phyloP scores from a whole-genome alignment of 1,284 basidiomycete species.

The Ceratobasidium sp. region DNA sequence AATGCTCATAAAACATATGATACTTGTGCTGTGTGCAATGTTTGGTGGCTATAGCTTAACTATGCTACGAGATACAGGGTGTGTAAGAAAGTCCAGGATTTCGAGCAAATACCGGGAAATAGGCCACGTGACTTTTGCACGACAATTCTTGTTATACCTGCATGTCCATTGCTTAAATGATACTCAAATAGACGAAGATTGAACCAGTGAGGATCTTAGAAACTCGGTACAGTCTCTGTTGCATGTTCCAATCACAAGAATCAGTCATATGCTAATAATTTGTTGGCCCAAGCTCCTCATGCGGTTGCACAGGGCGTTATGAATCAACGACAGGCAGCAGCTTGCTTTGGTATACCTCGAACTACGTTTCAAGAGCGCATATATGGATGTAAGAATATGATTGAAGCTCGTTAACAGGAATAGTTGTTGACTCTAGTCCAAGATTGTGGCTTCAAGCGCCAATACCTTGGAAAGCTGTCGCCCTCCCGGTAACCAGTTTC shows the following conservation, averaged over 20 bases:
- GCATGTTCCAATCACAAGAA: not conserved
- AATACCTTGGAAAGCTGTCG: no score
- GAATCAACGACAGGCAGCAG: not conserved
- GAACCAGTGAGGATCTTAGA: not conserved
- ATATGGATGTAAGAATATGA: not conserved
- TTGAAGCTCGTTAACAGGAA: not conserved
- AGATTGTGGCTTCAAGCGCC: no score
- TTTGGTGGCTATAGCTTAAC: no score
- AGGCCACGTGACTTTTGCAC: conserved; percentile 1
- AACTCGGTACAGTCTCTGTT: not conserved
- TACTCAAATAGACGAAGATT: not conserved
- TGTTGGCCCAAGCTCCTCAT: not conserved
- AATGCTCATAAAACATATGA: no score
- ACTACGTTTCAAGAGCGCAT: not conserved
- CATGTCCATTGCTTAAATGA: no score
- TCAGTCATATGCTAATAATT: not conserved
- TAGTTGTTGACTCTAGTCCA: no score
- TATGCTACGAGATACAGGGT: no score
- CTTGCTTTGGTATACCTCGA: not conserved
- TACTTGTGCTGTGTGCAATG: no score
- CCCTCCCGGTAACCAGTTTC: no score
- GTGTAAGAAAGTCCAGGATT: not conserved
- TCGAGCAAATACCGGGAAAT: not conserved
- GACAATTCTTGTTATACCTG: not conserved
- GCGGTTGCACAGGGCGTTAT: not conserved